Base-by-base conservation (phyloP, 139 green algal species). In the Asterochloris sp. region DNA sequence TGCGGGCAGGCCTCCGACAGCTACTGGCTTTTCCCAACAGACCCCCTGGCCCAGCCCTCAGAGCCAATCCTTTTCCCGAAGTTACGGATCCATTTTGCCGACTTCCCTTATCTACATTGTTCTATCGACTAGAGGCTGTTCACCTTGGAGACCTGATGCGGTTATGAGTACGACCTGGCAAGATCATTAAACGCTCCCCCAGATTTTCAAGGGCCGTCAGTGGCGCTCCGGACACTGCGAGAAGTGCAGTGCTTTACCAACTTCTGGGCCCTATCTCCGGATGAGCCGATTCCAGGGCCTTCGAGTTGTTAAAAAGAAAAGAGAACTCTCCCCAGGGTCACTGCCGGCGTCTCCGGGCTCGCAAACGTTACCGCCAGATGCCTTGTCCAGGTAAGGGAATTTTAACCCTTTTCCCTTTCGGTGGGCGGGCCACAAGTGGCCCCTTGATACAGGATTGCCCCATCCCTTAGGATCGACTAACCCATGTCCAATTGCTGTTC, bases 61-160 rank as follows among this genome's bases (percentile, higher is more conserved):
- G n/a, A n/a, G n/a, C n/a, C n/a, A n/a, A n/a, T n/a, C n/a, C n/a
- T n/a, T n/a, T n/a, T n/a, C n/a, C n/a, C n/a, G n/a, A n/a, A n/a
- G n/a, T n/a, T n/a, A n/a, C n/a, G n/a, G n/a, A n/a, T n/a, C n/a
- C n/a, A n/a, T n/a, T n/a, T n/a, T n/a, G n/a, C n/a, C n/a, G n/a
- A n/a, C n/a, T n/a, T n/a, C n/a, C n/a, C n/a, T n/a, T n/a, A n/a
- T n/a, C 94, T 95, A 97, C 93, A 96, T 95, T 95, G 88, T 96
- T 96, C 92, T 94, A 96, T 96, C 90, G 92, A 95, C 93, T 93
- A 97, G 94, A 97, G 93, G 94, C 94, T 96, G 92, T 93, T 97
- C 92, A 97, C 93, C 94, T 97, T 96, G 94, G 94, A 97, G 93
- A 97, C 94, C 94, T 97, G 94, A 95, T 97, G 94, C 94, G 93